Base-by-base conservation (phyloP, 1,284 basidiomycete genomes). In the Vanrija humicola region DNA sequence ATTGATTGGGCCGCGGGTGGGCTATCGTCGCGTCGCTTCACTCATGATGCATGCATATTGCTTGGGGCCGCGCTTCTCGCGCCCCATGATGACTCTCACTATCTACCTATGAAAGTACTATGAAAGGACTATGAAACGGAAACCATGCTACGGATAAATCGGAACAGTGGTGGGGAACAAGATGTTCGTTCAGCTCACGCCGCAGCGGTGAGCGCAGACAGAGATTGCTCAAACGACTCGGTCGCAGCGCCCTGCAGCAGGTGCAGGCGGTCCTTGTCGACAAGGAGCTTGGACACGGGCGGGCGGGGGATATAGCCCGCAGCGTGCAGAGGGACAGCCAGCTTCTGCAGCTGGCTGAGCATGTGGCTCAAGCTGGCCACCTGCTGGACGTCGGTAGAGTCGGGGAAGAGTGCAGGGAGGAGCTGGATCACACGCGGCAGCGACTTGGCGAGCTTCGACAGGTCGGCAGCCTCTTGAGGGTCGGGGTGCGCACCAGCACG, bases 381-480 rank as follows among this genome's bases (percentile, higher is more conserved):
- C 42, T 72, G 68, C 59, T 70, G 67, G 5, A 69, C 60, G 52
- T 73, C 64, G 23, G 52, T 43, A 43, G 61, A 55, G 53, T 68
- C 55, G 6, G 67, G 66, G 63, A 78, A 76, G 2, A 89, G 78
- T 52, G 88, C 85, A 0, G 90, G 89, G 1, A 93, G 75, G 23
- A 87, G 76, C 7, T 81, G 80, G 50, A 92, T 82, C 18, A 90
- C 78, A 63, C 82, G 84, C 1, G 88, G 87, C 43, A 88, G 79
- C 26, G 76, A 78, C 38, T 83, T 81, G 0, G 81, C 77, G 5
- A 90, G 76, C 9, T 82, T 81, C 4, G 87, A 83, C 2, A 88
- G 76, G 61, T 80, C 14, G 75, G 66, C 2, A 75, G 56, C 48
- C 48, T 68, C 64, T 5, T 77, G 59, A 82, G 84, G 64, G 51